Base-by-base conservation (phyloP, 2,329 filamentous ascomycete species). In the Colletotrichum sp. region DNA sequence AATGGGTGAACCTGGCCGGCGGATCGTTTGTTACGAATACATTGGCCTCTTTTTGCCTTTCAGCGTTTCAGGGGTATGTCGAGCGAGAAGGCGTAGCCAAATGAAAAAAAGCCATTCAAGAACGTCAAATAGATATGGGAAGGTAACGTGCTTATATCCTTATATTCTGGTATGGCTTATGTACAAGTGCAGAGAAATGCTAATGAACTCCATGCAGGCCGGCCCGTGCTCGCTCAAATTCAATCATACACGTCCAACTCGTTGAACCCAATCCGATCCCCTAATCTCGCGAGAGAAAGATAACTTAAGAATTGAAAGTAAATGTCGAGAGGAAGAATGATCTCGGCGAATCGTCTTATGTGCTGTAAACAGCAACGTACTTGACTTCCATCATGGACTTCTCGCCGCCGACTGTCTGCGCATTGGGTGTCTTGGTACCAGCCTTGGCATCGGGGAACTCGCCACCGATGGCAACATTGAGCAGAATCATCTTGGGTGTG, bases 381-480 rank as follows among this genome's bases (percentile, higher is more conserved):
- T 84, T 82, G 21, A 87, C 80, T 77, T 87, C 83, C 83, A 87
- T 84, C 13, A 78, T 79, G 9, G 83, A 80, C 2, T 78, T 79
- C 8, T 77, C 66, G 0, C 85, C 86, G 10, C 80, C 85, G 15
- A 74, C 67, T 5, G 86, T 87, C 36, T 67, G 63, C 5, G 77
- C 76, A 13, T 82, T 85, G 1, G 86, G 86, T 16, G 83, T 85
- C 26, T 76, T 80, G 5, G 79, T 78, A 26, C 81, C 80, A 2
- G 83, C 82, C 16, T 85, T 76, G 7, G 79, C 84, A 68, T 85
- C 78, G 1, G 86, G 84, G 60, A 87, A 84, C 24, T 80, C 74
- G 21, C 85, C 85, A 21, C 85, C 85, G 5, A 87, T 82, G 26
- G 85, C 85, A n/a, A 86, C 82, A 73, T 87, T 85, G 24, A 87